Evolutionary conservation across 1,139 yeast genomes (phyloP).

Genomic region (Suhomyces wounanorum): DNA sequence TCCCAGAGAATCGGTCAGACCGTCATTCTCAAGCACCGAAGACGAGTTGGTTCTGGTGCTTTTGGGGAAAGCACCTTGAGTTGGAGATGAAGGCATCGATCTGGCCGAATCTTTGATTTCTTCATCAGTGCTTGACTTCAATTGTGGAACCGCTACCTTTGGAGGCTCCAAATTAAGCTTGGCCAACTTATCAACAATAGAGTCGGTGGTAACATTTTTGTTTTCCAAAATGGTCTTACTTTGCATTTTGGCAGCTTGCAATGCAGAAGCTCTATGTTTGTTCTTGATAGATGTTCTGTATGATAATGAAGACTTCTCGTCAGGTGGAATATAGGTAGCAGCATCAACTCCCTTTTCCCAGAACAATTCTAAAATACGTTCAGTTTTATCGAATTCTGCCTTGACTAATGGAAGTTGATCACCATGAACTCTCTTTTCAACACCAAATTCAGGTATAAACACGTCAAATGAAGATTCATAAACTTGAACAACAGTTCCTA

Average conservation of each 20-base stretch:
- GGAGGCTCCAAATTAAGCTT: slow-evolving; percentile 58
- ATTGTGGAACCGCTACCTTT: slow-evolving; percentile 41
- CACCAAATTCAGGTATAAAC: slow-evolving; percentile 90
- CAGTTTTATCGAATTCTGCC: slow-evolving; percentile 82
- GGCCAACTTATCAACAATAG: slow-evolving; percentile 49
- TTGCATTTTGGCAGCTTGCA: slow-evolving; percentile 65
- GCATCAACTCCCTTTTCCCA: slow-evolving; percentile 94
- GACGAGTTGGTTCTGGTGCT: slow-evolving; percentile 30
- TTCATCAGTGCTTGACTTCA: slow-evolving; percentile 10
- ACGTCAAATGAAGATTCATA: slow-evolving; percentile 97
- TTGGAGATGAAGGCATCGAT: slow-evolving; percentile 34
- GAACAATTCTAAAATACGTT: slow-evolving; percentile 72
- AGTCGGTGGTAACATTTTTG: slow-evolving; percentile 37
- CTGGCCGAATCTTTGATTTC: slow-evolving; percentile 18
- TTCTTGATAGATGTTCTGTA: slow-evolving; percentile 78
- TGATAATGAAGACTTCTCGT: slow-evolving; percentile 75
- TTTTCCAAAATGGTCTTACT: slow-evolving; percentile 37
- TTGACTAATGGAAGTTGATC: slow-evolving; percentile 91
- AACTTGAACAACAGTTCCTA: slow-evolving; percentile 89
- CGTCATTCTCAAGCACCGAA: slow-evolving; percentile 20
- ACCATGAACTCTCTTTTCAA: slow-evolving; percentile 96
- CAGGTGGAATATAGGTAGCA: slow-evolving; percentile 88
- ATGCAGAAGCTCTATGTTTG: slow-evolving; percentile 72
- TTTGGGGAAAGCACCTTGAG: slow-evolving; percentile 28
- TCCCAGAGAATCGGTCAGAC: slow-evolving; percentile 24